Conservation (phyloP, 139 green algal species). For the Chloropicon primus region DNA sequence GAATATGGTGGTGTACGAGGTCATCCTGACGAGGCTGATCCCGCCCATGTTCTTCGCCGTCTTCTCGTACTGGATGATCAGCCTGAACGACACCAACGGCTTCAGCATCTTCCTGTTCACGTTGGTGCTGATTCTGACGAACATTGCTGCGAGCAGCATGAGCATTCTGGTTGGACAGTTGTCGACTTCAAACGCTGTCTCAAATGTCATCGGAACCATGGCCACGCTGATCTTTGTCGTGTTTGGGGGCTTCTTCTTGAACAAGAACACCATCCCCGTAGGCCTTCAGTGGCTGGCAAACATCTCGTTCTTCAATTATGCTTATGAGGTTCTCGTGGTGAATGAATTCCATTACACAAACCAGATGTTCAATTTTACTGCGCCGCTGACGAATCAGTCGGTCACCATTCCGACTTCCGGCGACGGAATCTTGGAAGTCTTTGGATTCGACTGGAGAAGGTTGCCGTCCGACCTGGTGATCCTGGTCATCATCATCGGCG, state of each 20-base stretch:
- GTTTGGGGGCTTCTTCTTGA: slow-evolving; percentile 61
- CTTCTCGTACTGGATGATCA: neutral
- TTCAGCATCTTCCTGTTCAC: slow-evolving; percentile 12
- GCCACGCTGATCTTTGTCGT: slow-evolving; percentile 20
- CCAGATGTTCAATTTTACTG: slow-evolving; percentile 3
- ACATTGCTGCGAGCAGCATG: slow-evolving; percentile 34
- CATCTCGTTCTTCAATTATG: slow-evolving; percentile 53
- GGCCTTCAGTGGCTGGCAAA: slow-evolving; percentile 24
- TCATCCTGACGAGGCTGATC: neutral
- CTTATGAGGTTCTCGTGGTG: slow-evolving; percentile 50
- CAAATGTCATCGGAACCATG: slow-evolving; percentile 44
- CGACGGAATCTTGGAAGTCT: slow-evolving; percentile 46
- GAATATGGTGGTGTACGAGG: neutral
- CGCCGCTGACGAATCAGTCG: neutral
- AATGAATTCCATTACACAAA: slow-evolving; percentile 23
- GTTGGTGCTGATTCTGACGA: slow-evolving; percentile 32
- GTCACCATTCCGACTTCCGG: slow-evolving; percentile 42
- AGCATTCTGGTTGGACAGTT: slow-evolving; percentile 46
- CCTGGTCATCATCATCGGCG: too few species aligned
- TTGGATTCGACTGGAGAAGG: slow-evolving; percentile 33
- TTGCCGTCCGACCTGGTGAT: too few species aligned
- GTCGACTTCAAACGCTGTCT: slow-evolving; percentile 34
- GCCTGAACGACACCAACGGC: too few species aligned
- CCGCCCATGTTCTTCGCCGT: neutral
- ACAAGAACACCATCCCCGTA: slow-evolving; percentile 39